These are phyloP conservation scores for Tolypocladium tundrense DNA, from an alignment of 2,329 filamentous ascomycete genomes.

Conservation along the genomic window DNA sequence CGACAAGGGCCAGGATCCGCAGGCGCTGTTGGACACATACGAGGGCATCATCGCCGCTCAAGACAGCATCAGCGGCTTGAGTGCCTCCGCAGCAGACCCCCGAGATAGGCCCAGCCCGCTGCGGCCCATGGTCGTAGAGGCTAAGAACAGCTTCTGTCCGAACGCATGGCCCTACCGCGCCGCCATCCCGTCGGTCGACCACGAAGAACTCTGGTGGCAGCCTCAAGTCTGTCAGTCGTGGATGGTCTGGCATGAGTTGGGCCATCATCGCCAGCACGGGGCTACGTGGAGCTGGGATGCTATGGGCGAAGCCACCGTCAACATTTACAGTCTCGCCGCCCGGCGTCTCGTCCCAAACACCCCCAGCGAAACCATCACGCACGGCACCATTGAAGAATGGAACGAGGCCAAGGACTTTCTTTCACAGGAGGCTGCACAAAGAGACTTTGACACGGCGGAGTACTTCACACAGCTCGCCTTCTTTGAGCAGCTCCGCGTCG, in stretches of 20 bases:
- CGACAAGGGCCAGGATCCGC: not conserved
- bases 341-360: not conserved
- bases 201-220: not conserved
- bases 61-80: slow-evolving; percentile 2
- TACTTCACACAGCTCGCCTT: not conserved
- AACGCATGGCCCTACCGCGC: not conserved
- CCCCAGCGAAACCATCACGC: not conserved
- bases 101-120: not conserved
- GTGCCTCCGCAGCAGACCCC: not conserved
- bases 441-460: not conserved
- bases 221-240: not conserved
- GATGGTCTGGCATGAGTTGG: slow-evolving; percentile 3
- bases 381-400: slow-evolving; percentile 3
- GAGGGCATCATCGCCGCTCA: slow-evolving; percentile 1
- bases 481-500: slow-evolving; percentile 3
- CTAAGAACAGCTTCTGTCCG: not conserved
- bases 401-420: not conserved
- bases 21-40: not conserved
- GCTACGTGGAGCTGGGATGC: not conserved
- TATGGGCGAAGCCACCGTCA: not conserved
- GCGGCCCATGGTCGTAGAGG: slow-evolving; percentile 3
- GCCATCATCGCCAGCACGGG: slow-evolving; percentile 1
- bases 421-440: not conserved
- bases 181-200: not conserved
- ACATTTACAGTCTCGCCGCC: slow-evolving; percentile 4